Evolutionary conservation across 2,329 filamentous ascomycete genomes (phyloP), one percentile per base, ranked within the genome.

Genomic region (Lachnellula cervina): DNA sequence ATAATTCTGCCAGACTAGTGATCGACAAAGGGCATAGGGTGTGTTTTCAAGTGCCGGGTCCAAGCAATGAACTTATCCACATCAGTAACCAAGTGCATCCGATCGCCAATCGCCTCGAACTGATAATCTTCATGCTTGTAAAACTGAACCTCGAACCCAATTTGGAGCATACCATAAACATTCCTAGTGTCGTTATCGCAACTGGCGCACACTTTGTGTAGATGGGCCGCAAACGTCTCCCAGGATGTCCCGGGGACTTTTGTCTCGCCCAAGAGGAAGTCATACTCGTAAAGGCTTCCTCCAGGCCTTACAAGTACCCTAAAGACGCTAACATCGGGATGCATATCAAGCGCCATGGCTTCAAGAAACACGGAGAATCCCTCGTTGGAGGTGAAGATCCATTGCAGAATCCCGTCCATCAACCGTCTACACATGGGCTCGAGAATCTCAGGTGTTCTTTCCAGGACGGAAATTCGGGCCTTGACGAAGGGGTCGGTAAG

Each of bases 111-210:
- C 42, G 32, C 19, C 42, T 53, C 42, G 37, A 53, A 47, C 6
- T 7, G n/a, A 38, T 14, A 17, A 47, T 47, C 47, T 32, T 53
- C 51, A 53, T 46, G 32, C 40, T 46, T 53, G 51, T 47, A 53
- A 35, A 53, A 47, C 32, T 46, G 51, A 16, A 53, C 19, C 42
- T 38, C 28, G 6, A 53, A 46, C 2, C 51, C 51, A 46, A 53
- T 47, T n/a, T 53, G 51, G 25, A 53, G 23, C 51, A 53, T 47
- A 16, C 16, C 51, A 53, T 45, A 53, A 21, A 47, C 16, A 16
- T 53, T 53, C 25, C 38, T 53, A 7, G 51, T 47, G 6, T 53
- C 38, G 34, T 34, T 46, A 16, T 53, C 42, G 38, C 37, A 37
- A 17, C 14, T 25, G 2, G 8, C 38, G 43, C 51, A 53, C n/a